These are phyloP conservation scores for Leccinum variicolor DNA, from an alignment of 768 basidiomycete genomes.

Conservation along the genomic window DNA sequence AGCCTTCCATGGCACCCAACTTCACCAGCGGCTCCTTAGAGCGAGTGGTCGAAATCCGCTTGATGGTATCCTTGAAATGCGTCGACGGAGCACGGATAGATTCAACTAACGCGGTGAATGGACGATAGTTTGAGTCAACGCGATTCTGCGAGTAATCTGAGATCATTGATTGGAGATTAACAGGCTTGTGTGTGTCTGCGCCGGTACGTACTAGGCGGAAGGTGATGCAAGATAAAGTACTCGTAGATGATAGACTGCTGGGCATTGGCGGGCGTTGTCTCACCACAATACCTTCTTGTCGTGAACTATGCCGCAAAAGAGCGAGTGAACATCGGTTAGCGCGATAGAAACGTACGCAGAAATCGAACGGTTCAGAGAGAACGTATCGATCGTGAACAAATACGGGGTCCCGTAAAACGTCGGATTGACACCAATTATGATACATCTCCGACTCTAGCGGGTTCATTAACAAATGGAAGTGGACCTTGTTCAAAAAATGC, in stretches of 20 bases:
- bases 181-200: no score
- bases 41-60: no score
- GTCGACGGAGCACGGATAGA: no score
- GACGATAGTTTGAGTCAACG: constrained; percentile 74
- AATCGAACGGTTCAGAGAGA: constrained; percentile 85
- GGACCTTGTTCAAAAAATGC: constrained; percentile 88
- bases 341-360: constrained; percentile 58
- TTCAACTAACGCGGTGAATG: no score
- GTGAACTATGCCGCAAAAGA: constrained; percentile 80
- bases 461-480: background rate
- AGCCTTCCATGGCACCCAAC: no score
- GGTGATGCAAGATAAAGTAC: no score
- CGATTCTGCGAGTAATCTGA: constrained; percentile 86
- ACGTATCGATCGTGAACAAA: constrained; percentile 84
- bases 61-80: no score
- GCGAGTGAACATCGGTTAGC: background rate
- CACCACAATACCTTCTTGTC: constrained; percentile 93
- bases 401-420: constrained; percentile 99
- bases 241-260: constrained; percentile 35
- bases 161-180: constrained; percentile 64
- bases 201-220: no score
- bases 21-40: no score
- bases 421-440: constrained; percentile 95
- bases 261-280: constrained; percentile 88
- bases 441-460: background rate